Evolutionary conservation across 306 rosid species (phyloP), one percentile per base, ranked within the genome.

Genomic region (Sicyos edulis): DNA sequence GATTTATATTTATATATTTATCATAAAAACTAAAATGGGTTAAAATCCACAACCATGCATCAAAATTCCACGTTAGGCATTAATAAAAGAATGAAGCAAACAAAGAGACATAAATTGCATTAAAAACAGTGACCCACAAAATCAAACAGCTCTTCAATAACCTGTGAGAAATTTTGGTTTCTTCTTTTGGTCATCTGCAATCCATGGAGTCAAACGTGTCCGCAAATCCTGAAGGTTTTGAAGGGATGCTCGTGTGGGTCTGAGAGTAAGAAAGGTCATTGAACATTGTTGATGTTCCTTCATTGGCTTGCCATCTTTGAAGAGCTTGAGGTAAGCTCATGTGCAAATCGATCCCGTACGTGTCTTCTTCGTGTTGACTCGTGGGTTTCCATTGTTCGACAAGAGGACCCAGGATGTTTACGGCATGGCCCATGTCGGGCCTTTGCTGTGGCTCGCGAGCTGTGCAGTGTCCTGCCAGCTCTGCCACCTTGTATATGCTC

Each of bases 401-500:
- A 1, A 88, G 86, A 52, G 96, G 96, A 67, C 86, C 89, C 74
- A 91, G 72, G 54, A 88, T 82, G 80, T 88, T 91, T 67, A 91
- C 96, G 0, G 95, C 95, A 63, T 91, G 96, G 17, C 96, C 95
- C 96, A 91, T 91, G 72, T 91, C 96, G 0, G 96, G 96, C 77
- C 96, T 86, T 76, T 88, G 96, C 72, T 90, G 86, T 37, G 96
- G 96, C 81, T 90, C 96, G 0, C 96, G 96, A 55, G 90, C 93
- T 40, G 96, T 91, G 73, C 96, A 91, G 37, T 91, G 89, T 40
- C 96, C 96, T 21, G 92, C 95, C 8, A 91, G 82, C 81, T 91
- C 96, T 0, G 92, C 83, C 34, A 92, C 96, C 76, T 87, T 90
- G 79, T 85, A 86, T 70, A 92, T 87, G 83, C 98, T 87, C 73